Base-by-base conservation (phyloP, 1,284 basidiomycete genomes). In the Naganishia sp. region DNA sequence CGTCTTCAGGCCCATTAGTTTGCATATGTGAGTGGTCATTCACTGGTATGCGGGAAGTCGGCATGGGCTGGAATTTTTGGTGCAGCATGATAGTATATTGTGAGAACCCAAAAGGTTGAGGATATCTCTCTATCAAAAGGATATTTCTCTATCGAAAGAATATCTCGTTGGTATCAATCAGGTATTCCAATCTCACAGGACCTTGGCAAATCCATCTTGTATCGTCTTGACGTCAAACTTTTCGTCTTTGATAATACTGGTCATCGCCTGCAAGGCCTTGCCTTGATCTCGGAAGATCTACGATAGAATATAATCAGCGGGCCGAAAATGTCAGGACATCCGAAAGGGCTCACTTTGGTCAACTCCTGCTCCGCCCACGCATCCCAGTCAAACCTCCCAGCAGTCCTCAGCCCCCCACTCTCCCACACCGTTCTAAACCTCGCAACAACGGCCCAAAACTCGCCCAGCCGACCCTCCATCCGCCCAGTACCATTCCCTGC, bases 251-350 rank as follows among this genome's bases (percentile, higher is more conserved):
- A 60, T 57, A 36, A 66, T 60, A 31, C 54, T 55, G 10, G 57
- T 59, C 50, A 66, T 59, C 21, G 65, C 65, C 23, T 59, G 53
- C 49, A 66, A 42, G 10, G 65, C 65, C 44, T 66, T 66, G 10
- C 65, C 65, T 39, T 66, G 65, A 46, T 66, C 65, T 16, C 60
- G 59, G 65, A 66, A 66, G 52, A 66, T 66, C 65, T 66, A 36
- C 28, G 42, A 31, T n/a, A 9, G 5, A 39, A 53, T 6, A 18
- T n/a, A 4, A 43, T 48, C 18, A n/a, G 53, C 25, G 48, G 23
- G 13, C 21, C 6, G 42, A 31, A 11, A 3, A 33, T 6, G 25
- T 31, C 18, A 11, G 46, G 53, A 9, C 36, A 44, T 25, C 9
- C 9, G 16, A 23, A 16, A 18, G 10, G 2, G 43, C 57, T 23